phyloP scores from a whole-genome alignment of 2,329 filamentous ascomycete species.

The Fusarium sp. region DNA sequence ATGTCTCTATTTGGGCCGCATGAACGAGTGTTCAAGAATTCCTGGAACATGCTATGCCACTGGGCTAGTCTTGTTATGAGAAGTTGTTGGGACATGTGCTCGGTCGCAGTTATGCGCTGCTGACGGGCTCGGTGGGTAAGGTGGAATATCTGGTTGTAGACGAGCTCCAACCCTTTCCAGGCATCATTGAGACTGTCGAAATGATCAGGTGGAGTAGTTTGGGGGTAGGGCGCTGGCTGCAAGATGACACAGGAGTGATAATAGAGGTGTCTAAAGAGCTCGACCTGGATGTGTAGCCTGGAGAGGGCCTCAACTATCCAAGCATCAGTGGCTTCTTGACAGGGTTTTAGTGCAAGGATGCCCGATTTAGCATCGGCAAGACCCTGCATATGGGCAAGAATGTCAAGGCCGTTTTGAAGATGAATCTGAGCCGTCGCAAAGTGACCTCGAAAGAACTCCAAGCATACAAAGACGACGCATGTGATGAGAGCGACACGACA shows the following conservation, averaged over 20 bases:
- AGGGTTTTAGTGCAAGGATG: conserved; percentile 18
- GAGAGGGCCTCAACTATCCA: conserved; percentile 59
- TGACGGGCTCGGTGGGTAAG: conserved; percentile 32
- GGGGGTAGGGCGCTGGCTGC: conserved; percentile 6
- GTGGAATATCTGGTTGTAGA: conserved; percentile 42
- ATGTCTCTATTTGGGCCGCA: conserved; percentile 32
- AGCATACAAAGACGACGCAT: conserved; percentile 35
- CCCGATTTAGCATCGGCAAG: conserved; percentile 47
- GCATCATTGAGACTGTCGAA: conserved; percentile 36
- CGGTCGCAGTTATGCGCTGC: background rate
- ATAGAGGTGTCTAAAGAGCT: conserved; percentile 40
- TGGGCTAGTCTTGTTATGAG: conserved; percentile 29
- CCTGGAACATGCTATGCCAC: conserved; percentile 46
- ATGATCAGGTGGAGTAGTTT: background rate
- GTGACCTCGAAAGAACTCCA: conserved; percentile 37
- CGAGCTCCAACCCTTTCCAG: conserved; percentile 31
- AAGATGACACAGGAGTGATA: conserved; percentile 27
- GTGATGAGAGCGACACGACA: conserved; percentile 54
- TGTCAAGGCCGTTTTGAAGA: conserved; percentile 34
- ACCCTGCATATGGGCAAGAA: conserved; percentile 55
- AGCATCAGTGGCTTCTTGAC: conserved; percentile 52
- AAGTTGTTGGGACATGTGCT: conserved; percentile 19
- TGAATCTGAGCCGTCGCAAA: conserved; percentile 38
- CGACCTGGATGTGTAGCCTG: conserved; percentile 47
- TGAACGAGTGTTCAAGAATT: conserved; percentile 31